These are phyloP conservation scores for Neopestalotiopsis rosae DNA, from an alignment of 2,329 filamentous ascomycete species.

Conservation along the genomic window DNA sequence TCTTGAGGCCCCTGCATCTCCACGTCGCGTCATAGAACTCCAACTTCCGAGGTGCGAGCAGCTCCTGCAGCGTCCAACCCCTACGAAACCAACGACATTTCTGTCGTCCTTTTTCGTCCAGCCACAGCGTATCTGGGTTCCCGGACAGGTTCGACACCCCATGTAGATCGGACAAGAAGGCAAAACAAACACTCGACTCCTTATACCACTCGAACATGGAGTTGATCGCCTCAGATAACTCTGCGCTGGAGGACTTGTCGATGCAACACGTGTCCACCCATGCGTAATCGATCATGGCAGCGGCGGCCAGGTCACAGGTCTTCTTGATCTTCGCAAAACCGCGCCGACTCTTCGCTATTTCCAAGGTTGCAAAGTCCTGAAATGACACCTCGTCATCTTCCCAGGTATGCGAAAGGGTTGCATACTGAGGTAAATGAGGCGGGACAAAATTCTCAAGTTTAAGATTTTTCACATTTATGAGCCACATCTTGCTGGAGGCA, in stretches of 20 bases:
- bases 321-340: constrained; percentile 15
- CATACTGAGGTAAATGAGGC: constrained; percentile 1
- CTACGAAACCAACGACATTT: background rate
- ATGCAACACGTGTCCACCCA: constrained; percentile 17
- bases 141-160: background rate
- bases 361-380: constrained; percentile 6
- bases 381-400: constrained; percentile 14
- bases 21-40: background rate
- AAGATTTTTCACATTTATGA: background rate
- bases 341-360: background rate
- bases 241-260: constrained; percentile 28
- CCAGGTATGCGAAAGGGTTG: constrained; percentile 15
- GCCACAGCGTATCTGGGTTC: background rate
- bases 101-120: background rate
- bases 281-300: constrained; percentile 8
- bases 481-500: background rate
- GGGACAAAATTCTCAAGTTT: background rate
- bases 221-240: background rate
- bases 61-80: background rate
- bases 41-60: background rate
- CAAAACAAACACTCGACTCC: background rate
- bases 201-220: background rate
- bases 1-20: background rate
- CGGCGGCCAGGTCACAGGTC: constrained; percentile 10
- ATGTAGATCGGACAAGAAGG: background rate